These are phyloP conservation scores for Sphagnurus paluster DNA, from an alignment of 1,284 basidiomycete genomes.

Conservation along the genomic window DNA sequence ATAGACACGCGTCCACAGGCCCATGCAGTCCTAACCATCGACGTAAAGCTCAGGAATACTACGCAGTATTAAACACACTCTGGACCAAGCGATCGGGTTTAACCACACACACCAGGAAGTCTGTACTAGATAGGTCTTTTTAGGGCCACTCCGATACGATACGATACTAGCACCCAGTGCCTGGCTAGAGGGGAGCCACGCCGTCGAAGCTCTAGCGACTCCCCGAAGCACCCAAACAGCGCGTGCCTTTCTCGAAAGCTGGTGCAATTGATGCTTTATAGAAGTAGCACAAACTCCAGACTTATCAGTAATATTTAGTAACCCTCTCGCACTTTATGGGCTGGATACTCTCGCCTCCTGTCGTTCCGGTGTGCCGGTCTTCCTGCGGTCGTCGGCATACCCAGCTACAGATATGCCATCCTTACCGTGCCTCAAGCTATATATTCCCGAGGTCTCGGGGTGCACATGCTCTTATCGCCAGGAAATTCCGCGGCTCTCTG, in stretches of 20 bases:
- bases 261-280: conserved; percentile 42
- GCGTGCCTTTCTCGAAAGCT: conserved; percentile 51
- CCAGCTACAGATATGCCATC: no score
- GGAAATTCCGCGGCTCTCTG: no score
- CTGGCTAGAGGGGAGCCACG: conserved; percentile 38
- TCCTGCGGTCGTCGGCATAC: no score
- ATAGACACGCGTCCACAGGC: conserved; percentile 17
- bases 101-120: conserved; percentile 46
- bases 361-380: conserved; percentile 55
- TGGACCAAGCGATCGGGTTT: conserved; percentile 64
- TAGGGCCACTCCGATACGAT: conserved; percentile 62
- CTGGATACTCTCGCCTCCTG: conserved; percentile 60
- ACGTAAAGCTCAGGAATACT: conserved; percentile 17
- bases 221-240: conserved; percentile 55
- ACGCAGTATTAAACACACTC: no score
- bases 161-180: conserved; percentile 74
- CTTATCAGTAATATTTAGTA: conserved; percentile 70
- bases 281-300: conserved; percentile 59
- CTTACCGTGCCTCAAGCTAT: no score
- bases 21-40: conserved; percentile 3
- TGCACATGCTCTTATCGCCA: no score
- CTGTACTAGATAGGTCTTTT: conserved; percentile 49
- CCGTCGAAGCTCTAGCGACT: conserved; percentile 34
- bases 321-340: conserved; percentile 55
- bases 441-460: no score